These are phyloP conservation scores for Citrus medica DNA, from an alignment of 345 rosid species.

Conservation along the genomic window DNA sequence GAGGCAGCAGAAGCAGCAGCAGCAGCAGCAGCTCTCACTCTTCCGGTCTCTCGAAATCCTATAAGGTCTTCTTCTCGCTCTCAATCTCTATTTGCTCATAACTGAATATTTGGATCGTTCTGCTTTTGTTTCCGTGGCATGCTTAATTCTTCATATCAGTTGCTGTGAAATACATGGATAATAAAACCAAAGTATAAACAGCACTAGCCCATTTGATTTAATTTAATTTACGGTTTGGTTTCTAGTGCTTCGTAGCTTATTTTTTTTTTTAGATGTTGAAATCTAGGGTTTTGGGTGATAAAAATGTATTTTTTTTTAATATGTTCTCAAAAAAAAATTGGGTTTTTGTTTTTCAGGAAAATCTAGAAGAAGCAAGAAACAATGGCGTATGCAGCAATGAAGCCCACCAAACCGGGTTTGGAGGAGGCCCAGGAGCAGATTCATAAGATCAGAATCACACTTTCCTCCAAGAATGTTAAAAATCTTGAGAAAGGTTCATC, in stretches of 20 bases:
- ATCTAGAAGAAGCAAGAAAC: not conserved
- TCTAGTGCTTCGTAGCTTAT: not conserved
- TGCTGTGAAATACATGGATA: not conserved
- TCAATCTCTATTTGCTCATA: not conserved
- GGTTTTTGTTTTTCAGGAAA: not conserved
- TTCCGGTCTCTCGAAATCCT: not conserved
- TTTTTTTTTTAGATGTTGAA: not conserved
- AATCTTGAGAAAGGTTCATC: constrained; percentile 65
- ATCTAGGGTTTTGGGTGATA: not conserved
- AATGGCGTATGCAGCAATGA: constrained; percentile 46
- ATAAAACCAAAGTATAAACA: no score
- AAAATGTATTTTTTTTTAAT: not conserved
- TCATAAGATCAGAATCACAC: constrained; percentile 77
- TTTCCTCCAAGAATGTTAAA: constrained; percentile 70
- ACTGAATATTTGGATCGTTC: not conserved
- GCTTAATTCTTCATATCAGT: not conserved
- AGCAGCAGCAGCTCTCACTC: not conserved
- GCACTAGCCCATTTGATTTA: not conserved
- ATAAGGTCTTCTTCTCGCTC: not conserved
- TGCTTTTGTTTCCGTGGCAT: not conserved
- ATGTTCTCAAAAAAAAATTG: not conserved
- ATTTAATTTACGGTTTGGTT: not conserved
- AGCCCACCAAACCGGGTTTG: constrained; percentile 50
- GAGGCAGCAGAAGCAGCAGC: not conserved
- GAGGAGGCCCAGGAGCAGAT: constrained; percentile 63